phyloP scores from a whole-genome alignment of 1,284 basidiomycete species.

The Melampsora americana region DNA sequence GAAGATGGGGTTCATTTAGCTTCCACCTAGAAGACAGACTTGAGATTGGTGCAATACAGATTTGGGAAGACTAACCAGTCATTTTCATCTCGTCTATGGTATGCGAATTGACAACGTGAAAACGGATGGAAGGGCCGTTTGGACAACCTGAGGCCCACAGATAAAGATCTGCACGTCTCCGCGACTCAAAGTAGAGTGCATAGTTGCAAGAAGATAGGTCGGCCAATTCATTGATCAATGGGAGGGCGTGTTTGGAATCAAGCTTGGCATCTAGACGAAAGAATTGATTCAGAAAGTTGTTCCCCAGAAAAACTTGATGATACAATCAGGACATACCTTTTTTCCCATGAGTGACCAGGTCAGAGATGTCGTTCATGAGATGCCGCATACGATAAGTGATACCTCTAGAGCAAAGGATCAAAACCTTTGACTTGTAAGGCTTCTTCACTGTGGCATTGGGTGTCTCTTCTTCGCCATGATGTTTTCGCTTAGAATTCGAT shows the following conservation, averaged over 20 bases:
- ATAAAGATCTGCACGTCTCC: slow-evolving; percentile 92
- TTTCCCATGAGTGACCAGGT: slow-evolving; percentile 88
- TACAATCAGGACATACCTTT: slow-evolving; percentile 66
- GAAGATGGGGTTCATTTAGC: neutral
- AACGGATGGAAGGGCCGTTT: slow-evolving; percentile 93
- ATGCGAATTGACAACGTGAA: slow-evolving; percentile 97
- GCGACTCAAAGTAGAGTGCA: slow-evolving; percentile 92
- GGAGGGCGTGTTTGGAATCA: slow-evolving; percentile 91
- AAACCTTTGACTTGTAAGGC: slow-evolving; percentile 64
- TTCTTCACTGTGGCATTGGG: slow-evolving; percentile 47
- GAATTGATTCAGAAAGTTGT: neutral
- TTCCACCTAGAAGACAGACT: neutral
- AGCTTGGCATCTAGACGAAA: slow-evolving; percentile 76
- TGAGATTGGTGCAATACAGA: neutral
- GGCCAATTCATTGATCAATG: slow-evolving; percentile 91
- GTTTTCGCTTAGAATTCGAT: slow-evolving; percentile 8
- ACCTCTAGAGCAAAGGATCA: slow-evolving; percentile 88
- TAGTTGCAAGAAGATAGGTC: slow-evolving; percentile 99
- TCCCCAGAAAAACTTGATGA: neutral
- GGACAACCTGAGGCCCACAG: slow-evolving; percentile 96
- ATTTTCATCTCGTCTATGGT: slow-evolving; percentile 99
- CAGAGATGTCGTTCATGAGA: slow-evolving; percentile 90
- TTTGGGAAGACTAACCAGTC: slow-evolving; percentile 61
- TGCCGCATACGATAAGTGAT: slow-evolving; percentile 96
- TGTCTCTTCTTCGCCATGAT: neutral